Conservation (phyloP, 768 basidiomycete genomes). For the Boletellus sp. region DNA sequence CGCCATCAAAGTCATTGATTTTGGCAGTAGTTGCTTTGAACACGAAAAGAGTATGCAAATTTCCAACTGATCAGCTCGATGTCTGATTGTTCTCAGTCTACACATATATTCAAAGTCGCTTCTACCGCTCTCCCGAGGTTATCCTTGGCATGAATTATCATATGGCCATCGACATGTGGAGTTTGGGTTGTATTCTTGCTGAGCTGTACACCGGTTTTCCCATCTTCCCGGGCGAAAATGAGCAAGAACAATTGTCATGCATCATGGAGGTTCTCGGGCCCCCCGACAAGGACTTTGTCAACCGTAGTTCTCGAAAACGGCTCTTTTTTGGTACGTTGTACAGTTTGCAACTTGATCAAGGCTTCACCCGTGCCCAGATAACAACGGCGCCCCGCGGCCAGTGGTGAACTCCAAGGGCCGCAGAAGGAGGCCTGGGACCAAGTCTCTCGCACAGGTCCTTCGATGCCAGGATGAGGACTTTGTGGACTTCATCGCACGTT, state of each 20-base stretch:
- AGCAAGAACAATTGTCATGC: constrained; percentile 95
- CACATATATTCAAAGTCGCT: constrained; percentile 98
- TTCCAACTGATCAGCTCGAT: background rate
- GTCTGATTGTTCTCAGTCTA: constrained; percentile 61
- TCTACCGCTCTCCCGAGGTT: constrained; percentile 99
- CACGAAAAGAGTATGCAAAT: constrained; percentile 88
- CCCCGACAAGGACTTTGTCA: constrained; percentile 93
- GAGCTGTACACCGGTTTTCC: constrained; percentile 97
- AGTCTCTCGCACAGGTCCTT: constrained; percentile 84
- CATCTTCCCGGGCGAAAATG: constrained; percentile 98
- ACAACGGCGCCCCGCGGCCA: constrained; percentile 87
- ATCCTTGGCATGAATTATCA: constrained; percentile 99
- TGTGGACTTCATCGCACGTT: constrained; percentile 94
- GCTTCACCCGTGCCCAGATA: constrained; percentile 49
- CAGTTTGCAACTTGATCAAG: background rate
- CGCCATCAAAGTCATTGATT: constrained; percentile 97
- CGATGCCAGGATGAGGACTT: constrained; percentile 93
- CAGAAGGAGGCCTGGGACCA: constrained; percentile 85
- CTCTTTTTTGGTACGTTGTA: constrained; percentile 83
- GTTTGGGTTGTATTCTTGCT: constrained; percentile 94
- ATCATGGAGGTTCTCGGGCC: constrained; percentile 99
- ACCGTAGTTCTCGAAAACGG: constrained; percentile 89
- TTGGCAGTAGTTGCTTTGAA: constrained; percentile 97
- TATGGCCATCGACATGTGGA: constrained; percentile 99
- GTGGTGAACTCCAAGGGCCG: constrained; percentile 97